These are phyloP conservation scores for Pseudocercospora musae DNA, from an alignment of 2,329 filamentous ascomycete genomes.

Conservation along the genomic window DNA sequence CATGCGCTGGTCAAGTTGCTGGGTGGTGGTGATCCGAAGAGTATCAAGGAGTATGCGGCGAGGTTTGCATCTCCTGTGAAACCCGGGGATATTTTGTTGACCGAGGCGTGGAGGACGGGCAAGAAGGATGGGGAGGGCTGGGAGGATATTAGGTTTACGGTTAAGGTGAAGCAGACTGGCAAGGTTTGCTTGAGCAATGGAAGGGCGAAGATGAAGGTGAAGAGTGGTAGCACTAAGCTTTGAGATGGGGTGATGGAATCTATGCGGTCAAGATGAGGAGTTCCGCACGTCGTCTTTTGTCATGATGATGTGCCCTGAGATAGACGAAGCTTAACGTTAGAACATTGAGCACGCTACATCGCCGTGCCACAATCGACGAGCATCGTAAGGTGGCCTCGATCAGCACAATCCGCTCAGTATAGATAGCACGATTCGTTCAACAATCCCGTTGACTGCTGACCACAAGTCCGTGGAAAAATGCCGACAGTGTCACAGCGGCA, in stretches of 20 bases:
- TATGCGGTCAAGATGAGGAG: no score
- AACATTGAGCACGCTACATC: no score
- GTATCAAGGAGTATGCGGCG: slow-evolving; percentile 84
- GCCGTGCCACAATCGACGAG: no score
- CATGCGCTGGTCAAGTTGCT: slow-evolving; percentile 71
- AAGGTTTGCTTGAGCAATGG: slow-evolving; percentile 89
- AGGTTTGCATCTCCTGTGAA: slow-evolving; percentile 81
- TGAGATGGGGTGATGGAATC: no score
- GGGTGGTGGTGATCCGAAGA: slow-evolving; percentile 72
- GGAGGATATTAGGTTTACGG: slow-evolving; percentile 81
- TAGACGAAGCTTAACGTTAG: no score
- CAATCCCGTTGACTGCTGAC: not conserved
- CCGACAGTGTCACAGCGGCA: not conserved
- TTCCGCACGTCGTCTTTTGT: no score
- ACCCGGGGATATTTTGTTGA: slow-evolving; percentile 77
- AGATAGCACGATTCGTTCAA: not conserved
- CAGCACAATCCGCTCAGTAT: not conserved
- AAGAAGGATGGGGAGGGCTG: slow-evolving; percentile 61
- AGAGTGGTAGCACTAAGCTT: slow-evolving; percentile 23
- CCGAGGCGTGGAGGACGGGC: slow-evolving; percentile 77
- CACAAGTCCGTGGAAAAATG: not conserved
- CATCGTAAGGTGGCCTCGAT: no score
- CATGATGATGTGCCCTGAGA: no score
- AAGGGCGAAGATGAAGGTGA: slow-evolving; percentile 68
- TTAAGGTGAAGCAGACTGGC: slow-evolving; percentile 70